Evolutionary conservation across 768 basidiomycete genomes (phyloP).

Genomic region (Zangia roseola): DNA sequence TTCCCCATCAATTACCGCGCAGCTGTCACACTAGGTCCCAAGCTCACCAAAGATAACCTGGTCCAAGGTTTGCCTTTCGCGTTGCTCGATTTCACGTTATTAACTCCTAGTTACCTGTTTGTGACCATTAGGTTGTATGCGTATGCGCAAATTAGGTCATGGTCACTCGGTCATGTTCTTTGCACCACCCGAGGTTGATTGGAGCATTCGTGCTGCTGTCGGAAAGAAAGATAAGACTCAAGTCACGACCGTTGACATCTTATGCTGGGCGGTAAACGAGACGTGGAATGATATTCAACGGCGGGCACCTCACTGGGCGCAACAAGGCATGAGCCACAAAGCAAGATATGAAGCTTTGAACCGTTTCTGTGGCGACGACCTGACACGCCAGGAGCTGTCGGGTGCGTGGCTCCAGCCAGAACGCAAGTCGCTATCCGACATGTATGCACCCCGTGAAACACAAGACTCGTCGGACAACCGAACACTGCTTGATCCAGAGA

Average conservation of each 20-base stretch:
- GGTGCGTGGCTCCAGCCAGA: slow-evolving; percentile 40
- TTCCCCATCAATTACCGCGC: slow-evolving; percentile 14
- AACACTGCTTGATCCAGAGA: slow-evolving; percentile 5
- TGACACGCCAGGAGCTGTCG: background rate
- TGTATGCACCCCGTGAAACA: slow-evolving; percentile 25
- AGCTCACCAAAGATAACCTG: slow-evolving; percentile 15
- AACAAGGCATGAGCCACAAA: slow-evolving; percentile 42
- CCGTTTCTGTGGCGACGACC: slow-evolving; percentile 9
- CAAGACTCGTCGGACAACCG: background rate
- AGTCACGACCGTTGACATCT: slow-evolving; percentile 32
- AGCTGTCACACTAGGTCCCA: slow-evolving; percentile 15
- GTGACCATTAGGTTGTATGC: slow-evolving; percentile 61
- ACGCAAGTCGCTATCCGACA: slow-evolving; percentile 32
- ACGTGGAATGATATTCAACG: slow-evolving; percentile 41
- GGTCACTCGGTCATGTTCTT: slow-evolving; percentile 50
- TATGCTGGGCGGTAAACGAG: slow-evolving; percentile 46
- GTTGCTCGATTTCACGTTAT: too few relatives aligned
- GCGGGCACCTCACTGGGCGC: slow-evolving; percentile 40
- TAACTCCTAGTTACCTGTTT: too few relatives aligned
- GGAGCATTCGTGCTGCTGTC: slow-evolving; percentile 32
- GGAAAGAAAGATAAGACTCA: background rate
- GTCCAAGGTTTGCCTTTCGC: slow-evolving; percentile 7
- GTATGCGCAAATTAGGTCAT: slow-evolving; percentile 49
- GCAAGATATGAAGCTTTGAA: slow-evolving; percentile 23
- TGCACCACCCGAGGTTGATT: slow-evolving; percentile 44